phyloP scores from a whole-genome alignment of 2,329 filamentous ascomycete genomes.

The Rhynchosporium secalis region DNA sequence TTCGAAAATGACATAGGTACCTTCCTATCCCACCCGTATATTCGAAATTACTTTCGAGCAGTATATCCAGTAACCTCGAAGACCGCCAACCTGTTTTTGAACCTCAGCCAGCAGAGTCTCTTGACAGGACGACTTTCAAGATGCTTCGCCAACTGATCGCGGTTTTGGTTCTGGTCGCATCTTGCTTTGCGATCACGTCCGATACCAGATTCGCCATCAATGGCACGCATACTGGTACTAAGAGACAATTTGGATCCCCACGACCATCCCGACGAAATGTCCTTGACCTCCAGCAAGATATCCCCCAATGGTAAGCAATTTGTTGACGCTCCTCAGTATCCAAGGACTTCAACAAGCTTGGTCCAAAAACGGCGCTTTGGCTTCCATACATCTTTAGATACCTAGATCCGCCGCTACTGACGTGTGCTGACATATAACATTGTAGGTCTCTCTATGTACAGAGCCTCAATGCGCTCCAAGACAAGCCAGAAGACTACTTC shows the following conservation, averaged over 20 bases:
- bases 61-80: background rate
- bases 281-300: constrained; percentile 30
- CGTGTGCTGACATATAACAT: constrained; percentile 13
- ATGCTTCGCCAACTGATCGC: constrained; percentile 12
- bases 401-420: too few species aligned
- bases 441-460: constrained; percentile 35
- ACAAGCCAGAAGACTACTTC: constrained; percentile 21
- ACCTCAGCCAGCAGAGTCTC: background rate
- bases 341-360: background rate
- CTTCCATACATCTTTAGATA: too few species aligned
- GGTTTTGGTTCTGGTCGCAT: constrained; percentile 2
- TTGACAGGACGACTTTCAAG: background rate
- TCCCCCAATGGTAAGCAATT: constrained; percentile 22
- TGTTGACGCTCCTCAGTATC: background rate
- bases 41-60: background rate
- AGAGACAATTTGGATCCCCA: constrained; percentile 21
- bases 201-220: constrained; percentile 16
- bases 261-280: constrained; percentile 33
- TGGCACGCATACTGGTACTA: constrained; percentile 29
- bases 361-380: background rate
- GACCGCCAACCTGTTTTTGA: background rate
- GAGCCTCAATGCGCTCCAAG: constrained; percentile 26
- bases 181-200: constrained; percentile 2
- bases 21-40: background rate
- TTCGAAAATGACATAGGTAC: background rate